These are phyloP conservation scores for Carallia brachiata DNA, from an alignment of 345 rosid genomes.

Conservation along the genomic window DNA sequence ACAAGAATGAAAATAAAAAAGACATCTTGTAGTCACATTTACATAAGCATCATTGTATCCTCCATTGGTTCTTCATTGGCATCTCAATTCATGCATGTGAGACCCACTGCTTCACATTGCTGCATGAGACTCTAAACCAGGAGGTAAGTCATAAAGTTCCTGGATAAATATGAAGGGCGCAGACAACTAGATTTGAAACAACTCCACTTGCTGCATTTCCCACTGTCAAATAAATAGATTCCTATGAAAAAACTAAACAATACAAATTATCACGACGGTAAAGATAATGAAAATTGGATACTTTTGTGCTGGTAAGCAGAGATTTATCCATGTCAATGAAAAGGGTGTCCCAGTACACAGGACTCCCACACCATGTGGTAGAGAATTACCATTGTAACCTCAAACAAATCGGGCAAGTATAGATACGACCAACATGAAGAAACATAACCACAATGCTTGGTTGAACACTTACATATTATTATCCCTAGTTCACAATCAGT, in stretches of 20 bases:
- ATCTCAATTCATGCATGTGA: conserved; percentile 30
- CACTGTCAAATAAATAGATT: background rate
- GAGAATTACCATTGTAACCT: background rate
- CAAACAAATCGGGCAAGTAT: background rate
- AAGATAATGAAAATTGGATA: background rate
- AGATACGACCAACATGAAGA: background rate
- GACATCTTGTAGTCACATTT: conserved; percentile 15
- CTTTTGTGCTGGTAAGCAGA: background rate
- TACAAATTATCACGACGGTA: background rate
- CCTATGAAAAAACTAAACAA: conserved; percentile 16
- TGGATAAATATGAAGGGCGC: conserved; percentile 35
- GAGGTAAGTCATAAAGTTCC: conserved; percentile 38
- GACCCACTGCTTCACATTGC: conserved; percentile 23
- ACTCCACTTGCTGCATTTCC: conserved; percentile 7
- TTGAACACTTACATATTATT: background rate
- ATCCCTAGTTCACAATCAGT: background rate
- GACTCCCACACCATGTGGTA: too few relatives aligned
- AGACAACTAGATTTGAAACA: conserved; percentile 8
- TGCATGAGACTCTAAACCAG: conserved; percentile 36
- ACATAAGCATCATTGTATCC: too few relatives aligned
- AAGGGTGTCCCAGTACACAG: too few relatives aligned
- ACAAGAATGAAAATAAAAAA: background rate
- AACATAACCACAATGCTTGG: background rate
- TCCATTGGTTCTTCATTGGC: too few relatives aligned
- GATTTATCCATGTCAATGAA: too few relatives aligned